Base-by-base conservation (phyloP, 768 basidiomycete species). In the Leccinellum luteum region DNA sequence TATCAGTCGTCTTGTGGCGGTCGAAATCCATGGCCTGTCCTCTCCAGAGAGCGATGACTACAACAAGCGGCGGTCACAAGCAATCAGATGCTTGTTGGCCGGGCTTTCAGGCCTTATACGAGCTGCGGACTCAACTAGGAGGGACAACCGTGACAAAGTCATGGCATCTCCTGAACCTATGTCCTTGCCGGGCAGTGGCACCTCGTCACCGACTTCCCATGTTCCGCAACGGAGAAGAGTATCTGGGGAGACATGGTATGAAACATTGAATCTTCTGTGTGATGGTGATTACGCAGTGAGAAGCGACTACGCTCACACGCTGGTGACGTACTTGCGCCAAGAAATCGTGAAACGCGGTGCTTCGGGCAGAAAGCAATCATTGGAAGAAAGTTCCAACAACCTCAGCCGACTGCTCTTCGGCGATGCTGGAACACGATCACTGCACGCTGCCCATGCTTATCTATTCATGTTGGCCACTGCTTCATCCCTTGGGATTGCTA, bases 211-310 rank as follows among this genome's bases (percentile, higher is more conserved):
- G 14, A 63, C 59, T 50, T 61, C 64, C 48, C 78, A 76, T 23
- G 67, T 73, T 25, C 77, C 84, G n/a, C 79, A 85, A 52, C 77
- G 90, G 57, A 85, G 84, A 10, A 79, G 79, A 59, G 81, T 97
- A 31, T 79, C 87, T 3, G 87, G 89, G 28, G 92, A 94, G 66
- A 82, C 89, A 32, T 96, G 93, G 93, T 91, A 94, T 68, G 94
- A 96, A 59, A 94, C 91, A 2, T 72, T 96, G 45, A 88, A 87
- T 49, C 77, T 97, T 27, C 73, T 96, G 4, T 95, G 92, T 68
- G 92, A 96, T 67, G 70, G 74, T 13, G 86, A 92, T 56, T 87
- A 83, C 64, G 75, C 82, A n/a, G 85, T 95, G 21, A 85, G 94
- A 55, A 81, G 83, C 13, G 89, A 91, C 61, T 95, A 94, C 68